Evolutionary conservation across 139 green algal species (phyloP), one percentile per base, ranked within the genome.

Genomic region (Closterium sp.): DNA sequence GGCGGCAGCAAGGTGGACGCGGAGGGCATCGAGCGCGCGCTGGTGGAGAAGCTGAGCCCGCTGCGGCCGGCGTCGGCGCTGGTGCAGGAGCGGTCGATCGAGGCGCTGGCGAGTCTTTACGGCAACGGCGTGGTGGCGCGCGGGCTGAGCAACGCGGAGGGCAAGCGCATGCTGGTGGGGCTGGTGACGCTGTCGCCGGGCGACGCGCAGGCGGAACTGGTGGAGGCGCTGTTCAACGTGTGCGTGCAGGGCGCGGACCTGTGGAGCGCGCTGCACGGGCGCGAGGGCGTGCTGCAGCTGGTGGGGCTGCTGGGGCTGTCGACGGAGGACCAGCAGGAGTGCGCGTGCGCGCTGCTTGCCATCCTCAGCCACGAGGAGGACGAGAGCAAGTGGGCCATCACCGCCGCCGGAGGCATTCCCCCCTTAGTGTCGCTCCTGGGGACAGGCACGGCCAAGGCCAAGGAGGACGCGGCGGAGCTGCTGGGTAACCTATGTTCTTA

Each of bases 301-400:
- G 89, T 92, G 33, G 89, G 83, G 12, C 89, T 92, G 85, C 89
- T 92, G 31, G 89, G 89, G 83, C 84, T 92, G 85, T 92, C 89
- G 34, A 92, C 89, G 55, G 89, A 92, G 89, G 89, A 92, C 83
- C 89, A 92, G 89, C 89, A 92, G 83, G 89, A 92, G 83, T 92
- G 90, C 25, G 89, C 89, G 55, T 84, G 83, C 83, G 36, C 89
- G 83, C 83, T 92, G 31, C 64, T 92, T 23, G 43, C 38, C 89
- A 90, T 92, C 19, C 89, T 92, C 34, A 90, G 83, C 7, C 32
- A 84, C 34, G 83, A 92, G 89, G 55, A 90, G 64, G 89, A 92
- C 30, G 89, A 92, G 30, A 92, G 89, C 89, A 92, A 92, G 89
- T 92, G 89, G 89, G 89, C 89, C 89, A 92, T 92, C 86, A 92